These are phyloP conservation scores for Rhodomyrtus psidioides DNA, from an alignment of 441 rosid species.

Conservation along the genomic window DNA sequence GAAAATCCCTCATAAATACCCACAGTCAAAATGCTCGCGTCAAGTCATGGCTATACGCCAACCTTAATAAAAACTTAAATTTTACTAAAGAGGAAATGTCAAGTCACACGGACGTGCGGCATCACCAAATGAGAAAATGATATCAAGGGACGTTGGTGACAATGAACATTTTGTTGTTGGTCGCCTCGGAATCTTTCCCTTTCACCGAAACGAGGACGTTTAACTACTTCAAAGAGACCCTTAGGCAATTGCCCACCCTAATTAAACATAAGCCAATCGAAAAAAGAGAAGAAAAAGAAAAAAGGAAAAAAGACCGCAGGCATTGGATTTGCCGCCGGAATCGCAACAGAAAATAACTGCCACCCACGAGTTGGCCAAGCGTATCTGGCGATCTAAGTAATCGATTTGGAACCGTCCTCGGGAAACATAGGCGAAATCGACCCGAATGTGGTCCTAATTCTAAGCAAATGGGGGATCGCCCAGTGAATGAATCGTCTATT, in stretches of 20 bases:
- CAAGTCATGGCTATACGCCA: neutral
- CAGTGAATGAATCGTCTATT: too few species aligned
- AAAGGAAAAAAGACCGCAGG: neutral
- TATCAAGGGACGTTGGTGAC: neutral
- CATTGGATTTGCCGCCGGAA: neutral
- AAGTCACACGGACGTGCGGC: neutral
- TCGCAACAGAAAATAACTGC: neutral
- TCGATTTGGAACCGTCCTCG: neutral
- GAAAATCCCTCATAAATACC: too few species aligned
- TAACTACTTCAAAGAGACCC: neutral
- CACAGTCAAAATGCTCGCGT: neutral
- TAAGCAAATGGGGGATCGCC: too few species aligned
- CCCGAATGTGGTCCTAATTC: neutral
- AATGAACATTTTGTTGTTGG: neutral
- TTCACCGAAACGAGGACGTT: neutral
- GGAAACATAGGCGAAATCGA: neutral
- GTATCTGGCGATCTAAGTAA: neutral
- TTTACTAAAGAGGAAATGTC: neutral
- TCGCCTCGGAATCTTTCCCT: neutral
- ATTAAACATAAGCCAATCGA: neutral
- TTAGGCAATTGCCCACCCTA: neutral
- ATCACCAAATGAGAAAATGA: neutral
- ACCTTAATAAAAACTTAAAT: neutral
- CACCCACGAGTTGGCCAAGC: neutral
- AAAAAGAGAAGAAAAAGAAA: neutral